Conservation (phyloP, 2,329 filamentous ascomycete species). For the Ophiostoma ulmi region DNA sequence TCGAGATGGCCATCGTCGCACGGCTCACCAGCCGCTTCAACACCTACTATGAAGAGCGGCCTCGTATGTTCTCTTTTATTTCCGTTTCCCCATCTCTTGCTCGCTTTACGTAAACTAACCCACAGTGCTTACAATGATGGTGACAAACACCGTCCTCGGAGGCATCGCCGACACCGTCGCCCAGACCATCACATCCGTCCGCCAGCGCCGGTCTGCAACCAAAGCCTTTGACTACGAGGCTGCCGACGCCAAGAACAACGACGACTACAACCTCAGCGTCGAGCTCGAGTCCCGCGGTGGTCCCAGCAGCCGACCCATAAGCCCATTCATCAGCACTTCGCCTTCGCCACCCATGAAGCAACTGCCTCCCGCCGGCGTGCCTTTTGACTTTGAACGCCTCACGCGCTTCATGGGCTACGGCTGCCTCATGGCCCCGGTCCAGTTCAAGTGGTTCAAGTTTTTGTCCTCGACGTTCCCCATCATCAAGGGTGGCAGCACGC, state of each 20-base stretch:
- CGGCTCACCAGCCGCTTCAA: constrained; percentile 85
- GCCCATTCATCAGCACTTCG: constrained; percentile 55
- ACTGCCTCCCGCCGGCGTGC: not conserved
- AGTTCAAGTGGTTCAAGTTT: constrained; percentile 94
- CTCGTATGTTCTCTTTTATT: constrained; percentile 50
- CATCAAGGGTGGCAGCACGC: constrained; percentile 65
- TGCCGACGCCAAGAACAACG: constrained; percentile 53
- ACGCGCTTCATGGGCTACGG: constrained; percentile 96
- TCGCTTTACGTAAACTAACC: not conserved
- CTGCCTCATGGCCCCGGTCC: constrained; percentile 90
- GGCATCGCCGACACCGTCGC: constrained; percentile 95
- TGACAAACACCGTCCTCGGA: constrained; percentile 92
- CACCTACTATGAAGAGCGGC: constrained; percentile 84
- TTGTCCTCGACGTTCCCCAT: constrained; percentile 78
- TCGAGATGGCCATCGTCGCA: constrained; percentile 83
- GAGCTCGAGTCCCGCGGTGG: constrained; percentile 2
- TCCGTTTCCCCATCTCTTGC: not conserved
- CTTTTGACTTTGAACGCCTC: constrained; percentile 89
- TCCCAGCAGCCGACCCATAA: constrained; percentile 52
- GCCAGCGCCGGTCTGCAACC: constrained; percentile 57
- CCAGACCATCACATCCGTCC: constrained; percentile 82
- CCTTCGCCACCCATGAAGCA: constrained; percentile 61
- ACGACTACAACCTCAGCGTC: constrained; percentile 36
- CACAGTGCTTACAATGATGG: constrained; percentile 93
- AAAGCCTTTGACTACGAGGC: constrained; percentile 48